phyloP scores from a whole-genome alignment of 2,329 filamentous ascomycete genomes.

The Ilyonectria destructans region DNA sequence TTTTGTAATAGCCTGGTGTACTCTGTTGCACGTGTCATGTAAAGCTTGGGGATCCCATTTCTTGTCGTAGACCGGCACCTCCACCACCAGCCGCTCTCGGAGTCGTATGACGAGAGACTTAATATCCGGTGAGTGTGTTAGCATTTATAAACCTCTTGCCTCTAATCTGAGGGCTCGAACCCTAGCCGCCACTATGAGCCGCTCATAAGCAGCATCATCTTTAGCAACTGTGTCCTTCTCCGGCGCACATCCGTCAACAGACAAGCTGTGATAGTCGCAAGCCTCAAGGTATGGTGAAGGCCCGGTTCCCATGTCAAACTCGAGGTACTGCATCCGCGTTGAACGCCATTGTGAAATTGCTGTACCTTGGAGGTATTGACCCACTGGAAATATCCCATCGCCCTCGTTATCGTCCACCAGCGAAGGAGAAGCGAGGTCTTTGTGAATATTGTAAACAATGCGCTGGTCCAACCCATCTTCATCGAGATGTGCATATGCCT shows the following conservation, averaged over 20 bases:
- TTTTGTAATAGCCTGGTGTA: too few species aligned
- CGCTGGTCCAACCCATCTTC: neutral
- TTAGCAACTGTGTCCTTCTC: slow-evolving; percentile 21
- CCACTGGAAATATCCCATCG: neutral
- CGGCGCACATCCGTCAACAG: neutral
- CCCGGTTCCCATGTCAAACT: neutral
- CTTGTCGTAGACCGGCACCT: too few species aligned
- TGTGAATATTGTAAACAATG: neutral
- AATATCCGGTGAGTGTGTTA: too few species aligned
- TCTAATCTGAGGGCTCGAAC: neutral
- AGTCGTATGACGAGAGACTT: too few species aligned
- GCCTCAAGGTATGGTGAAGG: slow-evolving; percentile 3
- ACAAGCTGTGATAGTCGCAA: rapidly evolving
- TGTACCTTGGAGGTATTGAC: slow-evolving; percentile 14
- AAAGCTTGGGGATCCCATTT: too few species aligned
- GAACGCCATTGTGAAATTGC: neutral
- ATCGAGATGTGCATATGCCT: neutral
- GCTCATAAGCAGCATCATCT: slow-evolving; percentile 27
- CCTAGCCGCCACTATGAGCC: neutral
- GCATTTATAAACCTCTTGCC: too few species aligned
- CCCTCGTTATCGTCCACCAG: neutral
- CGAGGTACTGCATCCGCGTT: slow-evolving; percentile 25
- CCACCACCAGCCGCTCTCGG: too few species aligned
- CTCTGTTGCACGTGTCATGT: too few species aligned
- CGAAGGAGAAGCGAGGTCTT: slow-evolving; percentile 9